Evolutionary conservation across 768 basidiomycete species (phyloP).

Genomic region (Termitomyces sp.): DNA sequence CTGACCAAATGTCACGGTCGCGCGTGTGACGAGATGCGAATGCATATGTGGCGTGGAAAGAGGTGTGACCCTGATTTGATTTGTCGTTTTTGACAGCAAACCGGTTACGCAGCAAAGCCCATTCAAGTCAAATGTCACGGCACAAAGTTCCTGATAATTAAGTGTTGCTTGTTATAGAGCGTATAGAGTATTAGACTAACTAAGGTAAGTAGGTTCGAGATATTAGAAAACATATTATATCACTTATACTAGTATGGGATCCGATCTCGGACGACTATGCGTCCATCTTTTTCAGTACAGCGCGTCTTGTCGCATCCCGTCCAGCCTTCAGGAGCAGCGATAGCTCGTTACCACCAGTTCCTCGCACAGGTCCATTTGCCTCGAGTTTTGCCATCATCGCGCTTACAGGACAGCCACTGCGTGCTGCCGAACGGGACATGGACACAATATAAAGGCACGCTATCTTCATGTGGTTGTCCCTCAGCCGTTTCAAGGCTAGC

Average conservation of each 20-base stretch:
- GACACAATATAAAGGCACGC: conserved; percentile 85
- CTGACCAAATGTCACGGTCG: conserved; percentile 2
- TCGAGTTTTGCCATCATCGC: conserved; percentile 52
- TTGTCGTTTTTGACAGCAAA: not conserved
- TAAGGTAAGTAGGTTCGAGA: conserved; percentile 12
- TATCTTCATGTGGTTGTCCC: conserved; percentile 87
- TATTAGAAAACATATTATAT: conserved; percentile 12
- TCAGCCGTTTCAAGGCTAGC: conserved; percentile 72
- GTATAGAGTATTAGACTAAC: conserved; percentile 15
- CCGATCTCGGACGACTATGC: not conserved
- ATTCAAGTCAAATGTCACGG: not conserved
- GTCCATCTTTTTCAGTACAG: conserved; percentile 43
- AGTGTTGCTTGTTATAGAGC: conserved; percentile 1
- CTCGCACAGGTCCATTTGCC: conserved; percentile 54
- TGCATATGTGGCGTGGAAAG: conserved; percentile 16
- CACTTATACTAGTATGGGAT: not conserved
- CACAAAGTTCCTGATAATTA: conserved; percentile 11
- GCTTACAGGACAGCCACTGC: conserved; percentile 48
- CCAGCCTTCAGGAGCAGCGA: conserved; percentile 83
- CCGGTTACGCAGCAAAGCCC: not conserved
- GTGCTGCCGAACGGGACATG: conserved; percentile 63
- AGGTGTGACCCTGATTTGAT: not conserved
- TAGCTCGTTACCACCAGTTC: conserved; percentile 89
- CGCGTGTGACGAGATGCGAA: conserved; percentile 20
- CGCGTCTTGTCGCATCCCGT: conserved; percentile 78